Percentiles rank a stretch among this genome's conserved stretches.
Evolutionary conservation across 495 filamentous ascomycete species (phyloP).

Genomic region (Neurospora intermedia): DNA sequence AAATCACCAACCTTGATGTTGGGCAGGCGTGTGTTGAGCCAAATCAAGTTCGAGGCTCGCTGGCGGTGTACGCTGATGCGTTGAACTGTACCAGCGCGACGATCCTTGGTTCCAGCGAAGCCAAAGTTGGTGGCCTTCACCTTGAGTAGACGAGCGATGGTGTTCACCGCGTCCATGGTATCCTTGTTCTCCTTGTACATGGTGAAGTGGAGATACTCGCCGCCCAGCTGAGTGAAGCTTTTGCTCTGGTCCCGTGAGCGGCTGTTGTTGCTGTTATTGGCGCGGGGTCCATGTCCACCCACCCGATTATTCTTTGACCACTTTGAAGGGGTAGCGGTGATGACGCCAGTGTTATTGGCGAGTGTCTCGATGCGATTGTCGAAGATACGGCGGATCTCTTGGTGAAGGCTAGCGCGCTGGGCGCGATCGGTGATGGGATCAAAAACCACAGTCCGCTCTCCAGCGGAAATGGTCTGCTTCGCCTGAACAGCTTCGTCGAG

Average conservation of each 20-base stretch:
- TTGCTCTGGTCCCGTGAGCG: slow-evolving; percentile 14
- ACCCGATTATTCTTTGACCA: slow-evolving; percentile 22
- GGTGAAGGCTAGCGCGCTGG: slow-evolving; percentile 27
- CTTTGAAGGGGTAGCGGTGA: slow-evolving; percentile 24
- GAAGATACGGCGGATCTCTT: slow-evolving; percentile 39
- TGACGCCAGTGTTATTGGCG: slow-evolving; percentile 17
- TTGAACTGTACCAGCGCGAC: slow-evolving; percentile 79
- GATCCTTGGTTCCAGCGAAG: slow-evolving; percentile 91
- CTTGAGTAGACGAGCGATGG: slow-evolving; percentile 56
- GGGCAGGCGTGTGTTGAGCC: slow-evolving; percentile 51
- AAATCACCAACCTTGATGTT: slow-evolving; percentile 66
- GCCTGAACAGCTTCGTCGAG: slow-evolving; percentile 20
- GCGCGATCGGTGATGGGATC: slow-evolving; percentile 29
- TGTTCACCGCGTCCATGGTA: slow-evolving; percentile 82
- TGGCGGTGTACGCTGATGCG: slow-evolving; percentile 63
- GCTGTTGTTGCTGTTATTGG: slow-evolving; percentile 13
- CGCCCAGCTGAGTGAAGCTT: slow-evolving; percentile 40
- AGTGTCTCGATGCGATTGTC: slow-evolving; percentile 17
- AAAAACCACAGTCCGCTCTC: slow-evolving; percentile 16
- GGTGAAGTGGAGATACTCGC: slow-evolving; percentile 80
- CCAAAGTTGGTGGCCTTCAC: slow-evolving; percentile 59
- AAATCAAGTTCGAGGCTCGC: slow-evolving; percentile 49
- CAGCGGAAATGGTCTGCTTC: slow-evolving; percentile 13
- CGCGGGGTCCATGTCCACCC: slow-evolving; percentile 12
- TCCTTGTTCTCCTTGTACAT: slow-evolving; percentile 98